Evolutionary conservation across 1,139 yeast genomes (phyloP).

Genomic region (Martiniozyma asiatica): DNA sequence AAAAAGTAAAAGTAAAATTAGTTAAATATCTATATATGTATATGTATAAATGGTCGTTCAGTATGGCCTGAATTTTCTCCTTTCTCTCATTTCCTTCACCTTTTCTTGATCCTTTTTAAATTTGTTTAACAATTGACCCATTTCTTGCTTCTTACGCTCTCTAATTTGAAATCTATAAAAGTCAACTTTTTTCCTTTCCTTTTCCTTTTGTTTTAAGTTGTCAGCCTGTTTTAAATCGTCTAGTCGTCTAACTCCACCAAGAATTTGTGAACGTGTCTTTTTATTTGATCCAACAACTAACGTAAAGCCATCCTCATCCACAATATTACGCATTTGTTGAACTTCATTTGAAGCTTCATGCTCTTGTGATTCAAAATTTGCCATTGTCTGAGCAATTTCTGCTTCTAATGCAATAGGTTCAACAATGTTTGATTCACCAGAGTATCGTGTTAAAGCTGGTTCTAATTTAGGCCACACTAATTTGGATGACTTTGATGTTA

Average conservation of each 20-base stretch:
- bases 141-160: constrained; percentile 83
- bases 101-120: constrained; percentile 87
- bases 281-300: constrained; percentile 79
- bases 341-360: constrained; percentile 49
- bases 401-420: constrained; percentile 36
- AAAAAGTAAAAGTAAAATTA: no score
- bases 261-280: constrained; percentile 58
- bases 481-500: no score
- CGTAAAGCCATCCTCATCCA: constrained; percentile 91
- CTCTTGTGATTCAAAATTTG: constrained; percentile 63
- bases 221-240: constrained; percentile 35
- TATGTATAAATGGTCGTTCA: constrained; percentile 23
- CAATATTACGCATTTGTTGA: constrained; percentile 42
- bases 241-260: constrained; percentile 43
- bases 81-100: constrained; percentile 66
- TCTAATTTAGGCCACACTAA: no score
- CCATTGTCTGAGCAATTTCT: constrained; percentile 47
- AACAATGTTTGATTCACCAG: constrained; percentile 23
- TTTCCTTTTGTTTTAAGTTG: constrained; percentile 47
- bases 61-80: constrained; percentile 78
- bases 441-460: no score
- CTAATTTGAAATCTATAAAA: constrained; percentile 94
- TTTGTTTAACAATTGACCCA: constrained; percentile 72
- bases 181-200: constrained; percentile 77
- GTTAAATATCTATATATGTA: no score